Evolutionary conservation across 2,329 filamentous ascomycete species (phyloP), one percentile per base, ranked within the genome.

Genomic region (Lachnellula cervina): DNA sequence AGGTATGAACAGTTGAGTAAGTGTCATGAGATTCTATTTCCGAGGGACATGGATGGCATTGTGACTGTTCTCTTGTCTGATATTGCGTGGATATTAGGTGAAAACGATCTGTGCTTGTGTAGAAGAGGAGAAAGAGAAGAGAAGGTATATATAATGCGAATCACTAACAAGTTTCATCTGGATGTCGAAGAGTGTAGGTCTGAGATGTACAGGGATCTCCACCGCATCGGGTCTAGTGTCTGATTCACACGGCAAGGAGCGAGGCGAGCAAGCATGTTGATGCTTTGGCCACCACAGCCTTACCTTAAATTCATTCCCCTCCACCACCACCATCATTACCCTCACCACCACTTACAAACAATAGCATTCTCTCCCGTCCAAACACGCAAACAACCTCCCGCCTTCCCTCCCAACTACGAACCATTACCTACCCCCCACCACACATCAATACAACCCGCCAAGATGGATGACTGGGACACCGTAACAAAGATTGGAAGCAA

Each of bases 401-500:
- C 52, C 51, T 28, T 47, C 45, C 54, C 58, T 23, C 14, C 38
- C 49, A 52, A 54, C 44, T 35, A 52, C 52, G 17, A 38, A 53
- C 52, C 51, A 49, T 38, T 54, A 52, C 52, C 51, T 43, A 44
- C 35, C 48, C 14, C 16, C 19, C 37, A 32, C 35, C 37, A 19
- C 4, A 17, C 8, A 11, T 13, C 19, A 51, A 37, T 16, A 44
- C 3, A 16, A 46, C 28, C 42, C 47, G 45, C 59, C 66, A 74
- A 66, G 65, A 81, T 83, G 85, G 79, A 82, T 70, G 90, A 96
- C 69, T 97, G 93, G 92, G 88, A 96, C 68, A 74, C 77, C 65
- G 84, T 88, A 66, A 96, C 91, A 76, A 96, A 94, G 82, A 97
- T 99, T 71, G 94, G 94, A 70, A 90, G 84, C 83, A 93, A 89